Base-by-base conservation (phyloP, 495 filamentous ascomycete species). In the Talaromyces ruber region DNA sequence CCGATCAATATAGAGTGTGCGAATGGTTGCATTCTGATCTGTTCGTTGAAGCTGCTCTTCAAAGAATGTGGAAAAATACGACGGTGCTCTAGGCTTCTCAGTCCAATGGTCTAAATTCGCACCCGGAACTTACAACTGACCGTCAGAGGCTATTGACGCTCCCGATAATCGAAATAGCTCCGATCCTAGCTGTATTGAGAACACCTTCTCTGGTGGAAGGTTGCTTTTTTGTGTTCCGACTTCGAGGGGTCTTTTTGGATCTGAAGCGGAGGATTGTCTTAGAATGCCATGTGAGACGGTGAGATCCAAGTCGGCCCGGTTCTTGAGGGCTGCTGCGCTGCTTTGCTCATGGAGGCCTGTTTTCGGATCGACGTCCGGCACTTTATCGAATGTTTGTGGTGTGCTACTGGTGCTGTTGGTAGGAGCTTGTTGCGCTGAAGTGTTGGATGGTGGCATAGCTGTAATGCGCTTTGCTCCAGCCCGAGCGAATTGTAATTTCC, bases 1-100 rank as follows among this genome's bases (percentile, higher is more conserved):
- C 43, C 93, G 86, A 76, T 98, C 93, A 70, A 98, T 97, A 73
- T 95, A 97, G 22, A 97, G 82, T 5, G 93, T 96, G 59, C 83
- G 78, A 57, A 81, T 62, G 9, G 74, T 78, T 39, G 82, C 78
- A 62, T 82, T 82, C 62, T 81, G 74, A n/a, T 79, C 81, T 60
- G 84, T 78, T 53, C 82, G 81, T 60, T 74, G 71, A 18, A 98
- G 70, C 74, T 97, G 93, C 64, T 89, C 88, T 61, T 86, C 84
- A 76, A 98, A 98, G 76, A 92, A 97, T 64, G 88, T 88, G 22
- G 94, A 96, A 73, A 98, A 97, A 73, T 97, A 98, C 63, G 94
- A 97, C 67, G 93, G 93, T 75, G 93, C 93, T 98, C 79, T 81
- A 79, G 72, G 73, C 79, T 71, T 69, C 85, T 73, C 85, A 80